These are phyloP conservation scores for Triangularia setosa DNA, from an alignment of 2,329 filamentous ascomycete genomes.

Conservation along the genomic window DNA sequence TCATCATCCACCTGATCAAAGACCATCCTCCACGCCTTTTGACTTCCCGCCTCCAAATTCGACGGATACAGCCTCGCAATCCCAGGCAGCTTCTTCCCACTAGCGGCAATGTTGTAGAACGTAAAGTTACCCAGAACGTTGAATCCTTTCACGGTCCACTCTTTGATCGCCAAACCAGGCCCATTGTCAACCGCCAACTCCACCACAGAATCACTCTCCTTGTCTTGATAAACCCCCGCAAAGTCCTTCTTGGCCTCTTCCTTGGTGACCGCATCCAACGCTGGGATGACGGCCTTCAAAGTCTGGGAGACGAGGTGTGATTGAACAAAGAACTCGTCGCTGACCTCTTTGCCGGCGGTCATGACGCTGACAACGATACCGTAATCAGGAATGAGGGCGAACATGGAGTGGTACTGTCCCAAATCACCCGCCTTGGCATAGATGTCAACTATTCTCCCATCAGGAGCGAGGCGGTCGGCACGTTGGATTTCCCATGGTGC, in stretches of 20 bases:
- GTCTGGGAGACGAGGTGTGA: conserved; percentile 26
- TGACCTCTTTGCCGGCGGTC: conserved; percentile 29
- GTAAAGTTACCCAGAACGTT: conserved; percentile 29
- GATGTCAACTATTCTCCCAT: conserved; percentile 41
- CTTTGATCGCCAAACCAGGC: conserved; percentile 37
- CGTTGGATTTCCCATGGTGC: conserved; percentile 47
- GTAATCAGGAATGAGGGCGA: conserved; percentile 45
- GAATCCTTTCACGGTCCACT: conserved; percentile 39
- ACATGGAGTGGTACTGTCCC: conserved; percentile 37
- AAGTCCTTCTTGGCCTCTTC: conserved; percentile 32
- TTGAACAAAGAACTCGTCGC: background rate
- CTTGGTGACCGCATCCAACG: conserved; percentile 41
- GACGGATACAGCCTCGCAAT: conserved; percentile 3
- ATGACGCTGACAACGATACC: conserved; percentile 41
- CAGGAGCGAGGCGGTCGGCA: conserved; percentile 33
- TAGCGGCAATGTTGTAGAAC: background rate
- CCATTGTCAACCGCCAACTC: conserved; percentile 33
- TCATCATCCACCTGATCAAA: conserved; percentile 7
- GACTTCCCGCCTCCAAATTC: background rate
- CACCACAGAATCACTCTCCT: conserved; percentile 37
- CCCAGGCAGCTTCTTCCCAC: background rate
- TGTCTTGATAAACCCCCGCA: conserved; percentile 38
- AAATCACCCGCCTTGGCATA: conserved; percentile 46
- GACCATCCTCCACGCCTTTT: background rate
- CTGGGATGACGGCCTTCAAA: conserved; percentile 36